phyloP scores from a whole-genome alignment of 495 filamentous ascomycete species.

The Daldinia vernicosa region DNA sequence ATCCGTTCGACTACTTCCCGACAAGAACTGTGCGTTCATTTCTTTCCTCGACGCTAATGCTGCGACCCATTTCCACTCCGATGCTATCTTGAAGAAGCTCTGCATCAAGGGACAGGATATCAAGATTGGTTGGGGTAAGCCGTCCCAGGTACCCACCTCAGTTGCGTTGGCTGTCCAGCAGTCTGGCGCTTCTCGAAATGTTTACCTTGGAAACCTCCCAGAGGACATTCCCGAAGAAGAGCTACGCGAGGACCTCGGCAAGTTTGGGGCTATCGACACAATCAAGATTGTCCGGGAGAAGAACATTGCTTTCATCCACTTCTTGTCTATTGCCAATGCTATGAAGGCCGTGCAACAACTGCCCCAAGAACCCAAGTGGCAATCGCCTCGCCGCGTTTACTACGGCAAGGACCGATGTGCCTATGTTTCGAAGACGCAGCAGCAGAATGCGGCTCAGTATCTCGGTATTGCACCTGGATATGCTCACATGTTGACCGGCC shows the following conservation, averaged over 20 bases:
- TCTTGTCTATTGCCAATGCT: constrained; percentile 95
- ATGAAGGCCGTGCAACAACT: constrained; percentile 99
- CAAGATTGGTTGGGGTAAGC: constrained; percentile 99
- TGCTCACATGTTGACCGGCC: constrained; percentile 92
- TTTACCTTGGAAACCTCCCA: constrained; percentile 92
- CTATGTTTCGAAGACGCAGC: constrained; percentile 99
- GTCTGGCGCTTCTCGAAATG: constrained; percentile 96
- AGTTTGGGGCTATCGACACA: constrained; percentile 96
- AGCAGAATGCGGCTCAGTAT: constrained; percentile 98
- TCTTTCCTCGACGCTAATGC: constrained; percentile 97
- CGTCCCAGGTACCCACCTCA: constrained; percentile 96
- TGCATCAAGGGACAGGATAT: constrained; percentile 98
- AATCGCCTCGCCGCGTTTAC: constrained; percentile 92
- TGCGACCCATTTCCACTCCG: constrained; percentile 98
- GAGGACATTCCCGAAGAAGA: constrained; percentile 93
- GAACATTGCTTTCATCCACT: constrained; percentile 97
- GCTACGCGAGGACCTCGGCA: constrained; percentile 91
- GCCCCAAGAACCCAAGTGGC: constrained; percentile 96
- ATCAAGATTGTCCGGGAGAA: constrained; percentile 99
- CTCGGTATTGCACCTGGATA: constrained; percentile 98
- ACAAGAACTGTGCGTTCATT: constrained; percentile 99
- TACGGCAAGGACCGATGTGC: constrained; percentile 98
- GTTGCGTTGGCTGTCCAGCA: constrained; percentile 96
- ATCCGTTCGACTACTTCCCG: constrained; percentile 91
- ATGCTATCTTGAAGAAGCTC: constrained; percentile 98